These are phyloP conservation scores for Russula sp. DNA, from an alignment of 768 basidiomycete species.

Conservation along the genomic window DNA sequence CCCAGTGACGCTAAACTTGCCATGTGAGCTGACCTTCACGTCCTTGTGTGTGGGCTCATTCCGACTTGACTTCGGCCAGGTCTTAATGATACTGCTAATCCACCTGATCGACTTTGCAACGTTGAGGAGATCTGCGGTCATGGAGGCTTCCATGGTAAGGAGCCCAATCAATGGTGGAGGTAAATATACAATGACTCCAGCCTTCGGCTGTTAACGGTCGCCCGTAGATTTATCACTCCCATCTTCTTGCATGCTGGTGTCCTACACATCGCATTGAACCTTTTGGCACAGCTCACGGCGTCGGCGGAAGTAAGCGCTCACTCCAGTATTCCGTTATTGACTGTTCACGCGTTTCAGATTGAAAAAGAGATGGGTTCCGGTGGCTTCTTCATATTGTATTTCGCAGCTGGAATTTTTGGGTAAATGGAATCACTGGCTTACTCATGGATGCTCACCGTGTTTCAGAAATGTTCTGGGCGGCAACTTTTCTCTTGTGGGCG, in stretches of 20 bases:
- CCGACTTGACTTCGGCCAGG: constrained; percentile 36
- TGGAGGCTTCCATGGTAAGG: constrained; percentile 53
- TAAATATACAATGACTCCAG: constrained; percentile 23
- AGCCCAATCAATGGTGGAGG: constrained; percentile 55
- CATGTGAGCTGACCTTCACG: constrained; percentile 42
- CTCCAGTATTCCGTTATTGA: neutral
- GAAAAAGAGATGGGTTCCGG: constrained; percentile 89
- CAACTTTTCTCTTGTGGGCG: constrained; percentile 85
- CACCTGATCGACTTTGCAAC: constrained; percentile 61
- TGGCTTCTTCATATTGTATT: constrained; percentile 81
- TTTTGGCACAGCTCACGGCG: constrained; percentile 79
- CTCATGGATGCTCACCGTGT: neutral
- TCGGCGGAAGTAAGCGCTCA: constrained; percentile 56
- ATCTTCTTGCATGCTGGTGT: constrained; percentile 96
- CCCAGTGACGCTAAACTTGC: constrained; percentile 47
- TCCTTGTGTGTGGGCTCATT: neutral
- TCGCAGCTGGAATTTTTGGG: constrained; percentile 92
- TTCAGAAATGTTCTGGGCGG: constrained; percentile 80
- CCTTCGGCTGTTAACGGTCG: neutral
- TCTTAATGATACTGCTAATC: constrained; percentile 80
- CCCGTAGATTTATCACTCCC: constrained; percentile 40
- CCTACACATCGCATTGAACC: constrained; percentile 85
- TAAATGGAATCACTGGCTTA: constrained; percentile 31
- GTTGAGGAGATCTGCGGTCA: constrained; percentile 85
- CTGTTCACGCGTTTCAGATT: constrained; percentile 41